Percentiles rank a stretch among this genome's conserved stretches.
Evolutionary conservation across 805 yeast species (phyloP).

Genomic region (Lachancea dasiensis): DNA sequence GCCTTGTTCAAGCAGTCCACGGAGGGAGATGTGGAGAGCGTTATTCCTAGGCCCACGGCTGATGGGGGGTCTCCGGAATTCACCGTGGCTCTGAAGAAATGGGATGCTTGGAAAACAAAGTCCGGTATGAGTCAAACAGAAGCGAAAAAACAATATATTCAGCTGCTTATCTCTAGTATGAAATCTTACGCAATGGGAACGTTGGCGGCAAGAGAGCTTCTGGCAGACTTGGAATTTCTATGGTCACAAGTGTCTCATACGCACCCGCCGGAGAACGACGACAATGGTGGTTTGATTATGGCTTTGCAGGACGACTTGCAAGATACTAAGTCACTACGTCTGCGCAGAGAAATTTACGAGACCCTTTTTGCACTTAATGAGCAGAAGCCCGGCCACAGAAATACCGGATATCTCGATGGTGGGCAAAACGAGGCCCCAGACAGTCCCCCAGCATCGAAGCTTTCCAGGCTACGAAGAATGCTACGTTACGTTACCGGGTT

Average conservation of each 20-base stretch:
- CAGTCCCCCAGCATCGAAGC: background rate
- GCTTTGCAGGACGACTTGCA: constrained; percentile 9
- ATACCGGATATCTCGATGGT: no score
- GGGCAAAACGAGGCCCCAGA: background rate
- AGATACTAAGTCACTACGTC: constrained; percentile 9
- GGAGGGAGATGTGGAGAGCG: constrained; percentile 71
- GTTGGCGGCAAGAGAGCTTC: constrained; percentile 56
- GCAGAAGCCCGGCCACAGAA: constrained; percentile 2
- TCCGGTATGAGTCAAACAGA: constrained; percentile 62
- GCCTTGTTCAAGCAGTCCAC: constrained; percentile 88
- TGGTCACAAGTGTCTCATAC: constrained; percentile 56
- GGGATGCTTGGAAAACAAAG: constrained; percentile 82
- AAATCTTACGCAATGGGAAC: constrained; percentile 60
- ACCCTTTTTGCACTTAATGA: constrained; percentile 15
- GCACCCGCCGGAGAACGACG: constrained; percentile 4
- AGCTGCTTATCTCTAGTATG: constrained; percentile 68
- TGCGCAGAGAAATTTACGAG: constrained; percentile 12
- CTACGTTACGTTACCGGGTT: background rate
- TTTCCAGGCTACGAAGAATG: constrained; percentile 3
- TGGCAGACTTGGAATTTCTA: constrained; percentile 60
- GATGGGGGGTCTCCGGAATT: constrained; percentile 44
- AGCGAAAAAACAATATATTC: constrained; percentile 68
- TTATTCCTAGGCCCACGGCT: constrained; percentile 63
- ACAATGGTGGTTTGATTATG: constrained; percentile 9
- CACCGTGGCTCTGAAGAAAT: constrained; percentile 62